These are phyloP conservation scores for Emmonsiellopsis sp. DNA, from an alignment of 2,329 filamentous ascomycete genomes.

Conservation along the genomic window DNA sequence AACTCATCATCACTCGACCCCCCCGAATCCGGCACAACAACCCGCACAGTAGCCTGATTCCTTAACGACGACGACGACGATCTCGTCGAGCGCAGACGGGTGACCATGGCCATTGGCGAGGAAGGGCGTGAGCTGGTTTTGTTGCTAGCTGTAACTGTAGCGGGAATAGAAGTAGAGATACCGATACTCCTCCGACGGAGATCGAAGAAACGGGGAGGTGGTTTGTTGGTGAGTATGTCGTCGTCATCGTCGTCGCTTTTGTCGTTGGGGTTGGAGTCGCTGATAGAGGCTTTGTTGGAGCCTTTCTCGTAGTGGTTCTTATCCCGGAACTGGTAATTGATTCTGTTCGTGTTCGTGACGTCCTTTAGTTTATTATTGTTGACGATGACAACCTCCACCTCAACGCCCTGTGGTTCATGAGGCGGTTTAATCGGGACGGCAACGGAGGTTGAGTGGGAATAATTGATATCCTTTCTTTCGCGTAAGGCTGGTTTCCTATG, in stretches of 20 bases:
- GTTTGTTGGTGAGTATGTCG: not conserved
- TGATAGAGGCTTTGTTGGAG: not conserved
- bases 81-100: not conserved
- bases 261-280: not conserved
- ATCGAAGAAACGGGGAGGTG: not conserved
- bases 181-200: not conserved
- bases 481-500: not conserved
- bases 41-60: not conserved
- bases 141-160: no score
- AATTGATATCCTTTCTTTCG: not conserved
- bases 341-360: not conserved
- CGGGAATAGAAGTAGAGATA: no score
- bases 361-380: not conserved
- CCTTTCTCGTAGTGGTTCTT: not conserved
- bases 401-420: not conserved
- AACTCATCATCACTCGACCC: slow-evolving; percentile 4
- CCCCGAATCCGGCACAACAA: not conserved
- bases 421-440: not conserved
- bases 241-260: not conserved
- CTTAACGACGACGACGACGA: not conserved
- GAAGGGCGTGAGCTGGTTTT: not conserved
- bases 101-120: not conserved
- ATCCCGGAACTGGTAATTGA: not conserved
- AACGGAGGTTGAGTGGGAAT: not conserved
- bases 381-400: not conserved